Evolutionary conservation across 208 protist species (phyloP), one percentile per base, ranked within the genome.

Genomic region (Trypanosoma scelopori): DNA sequence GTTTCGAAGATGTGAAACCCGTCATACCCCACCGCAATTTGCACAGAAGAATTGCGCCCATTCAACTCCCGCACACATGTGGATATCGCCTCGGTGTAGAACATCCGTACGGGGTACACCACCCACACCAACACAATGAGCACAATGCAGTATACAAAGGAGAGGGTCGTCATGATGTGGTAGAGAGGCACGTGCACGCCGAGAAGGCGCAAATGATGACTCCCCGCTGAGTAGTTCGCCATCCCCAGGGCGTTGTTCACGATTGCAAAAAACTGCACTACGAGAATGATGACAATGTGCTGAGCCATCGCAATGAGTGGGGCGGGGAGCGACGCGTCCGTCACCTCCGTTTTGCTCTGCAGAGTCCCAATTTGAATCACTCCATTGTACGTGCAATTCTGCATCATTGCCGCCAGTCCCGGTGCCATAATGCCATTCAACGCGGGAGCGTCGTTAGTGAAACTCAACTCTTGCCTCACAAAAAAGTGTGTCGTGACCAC

Each of bases 121-220:
- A 78, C 47, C 71, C 76, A 89, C 61, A 82, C 81, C 1, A 85
- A 23, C 18, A 82, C 68, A 37, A 85, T 76, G 45, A 92, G 74
- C 23, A 76, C 71, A 37, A 92, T 67, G 65, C 59, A 79, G 69
- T 83, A 87, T 23, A 87, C 37, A 58, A 83, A 85, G 15, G 85
- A 74, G 46, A 85, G 66, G 28, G 71, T 68, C 23, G 80, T 69
- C n/a, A 74, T 55, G 50, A 91, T 85, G 72, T 89, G 87, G 74
- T 92, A 91, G 13, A 91, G 51, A 9, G 89, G 86, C 41, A 95
- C 60, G 73, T 93, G 85, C 2, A 92, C 70, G 51, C 89, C 84
- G 47, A 81, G 82, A 12, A 93, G 23, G 20, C 86, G 84, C 18
- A 91, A 63, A 67, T 95, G 81, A 18, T 84, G 79, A 67, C 81